Percentiles rank a stretch among this genome's conserved stretches.
Evolutionary conservation across 1,284 basidiomycete species (phyloP).

Genomic region (Malassezia furfur): DNA sequence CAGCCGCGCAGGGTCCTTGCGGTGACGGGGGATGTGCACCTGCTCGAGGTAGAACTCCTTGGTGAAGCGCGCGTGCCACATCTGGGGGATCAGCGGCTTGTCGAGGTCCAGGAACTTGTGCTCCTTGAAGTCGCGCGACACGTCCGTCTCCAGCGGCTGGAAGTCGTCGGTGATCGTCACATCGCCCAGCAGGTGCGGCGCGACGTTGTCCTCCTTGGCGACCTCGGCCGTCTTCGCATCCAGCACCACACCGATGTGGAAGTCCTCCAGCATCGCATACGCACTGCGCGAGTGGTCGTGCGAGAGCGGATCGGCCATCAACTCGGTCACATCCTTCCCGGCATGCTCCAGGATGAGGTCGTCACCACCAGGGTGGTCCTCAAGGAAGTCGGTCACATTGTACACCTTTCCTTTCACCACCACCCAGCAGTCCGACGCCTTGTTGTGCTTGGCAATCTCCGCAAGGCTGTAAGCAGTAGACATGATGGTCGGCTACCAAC

Average conservation of each 20-base stretch:
- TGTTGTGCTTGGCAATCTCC: conserved; percentile 50
- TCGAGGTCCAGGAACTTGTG: conserved; percentile 86
- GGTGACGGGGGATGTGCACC: conserved; percentile 84
- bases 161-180: conserved; percentile 53
- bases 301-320: conserved; percentile 73
- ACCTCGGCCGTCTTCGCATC: conserved; percentile 20
- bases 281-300: conserved; percentile 90
- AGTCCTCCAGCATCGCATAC: conserved; percentile 83
- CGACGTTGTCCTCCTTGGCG: neutral
- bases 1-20: conserved; percentile 73
- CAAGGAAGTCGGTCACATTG: conserved; percentile 52
- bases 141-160: conserved; percentile 37
- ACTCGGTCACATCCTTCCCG: conserved; percentile 68
- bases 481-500: neutral
- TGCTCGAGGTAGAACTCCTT: conserved; percentile 94
- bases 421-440: conserved; percentile 58
- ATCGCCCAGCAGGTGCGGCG: conserved; percentile 20
- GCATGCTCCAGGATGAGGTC: conserved; percentile 58
- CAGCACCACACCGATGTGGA: conserved; percentile 34
- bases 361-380: conserved; percentile 53
- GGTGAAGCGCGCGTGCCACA: conserved; percentile 73
- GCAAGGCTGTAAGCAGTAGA: conserved; percentile 8
- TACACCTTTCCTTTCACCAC: conserved; percentile 51
- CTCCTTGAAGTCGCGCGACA: conserved; percentile 55
- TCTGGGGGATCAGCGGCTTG: conserved; percentile 72